A percentile compares a stretch with the other conserved stretches of the same genome.
phyloP scores from a whole-genome alignment of 306 rosid species.

The Cotoneaster glaucophyllus region DNA sequence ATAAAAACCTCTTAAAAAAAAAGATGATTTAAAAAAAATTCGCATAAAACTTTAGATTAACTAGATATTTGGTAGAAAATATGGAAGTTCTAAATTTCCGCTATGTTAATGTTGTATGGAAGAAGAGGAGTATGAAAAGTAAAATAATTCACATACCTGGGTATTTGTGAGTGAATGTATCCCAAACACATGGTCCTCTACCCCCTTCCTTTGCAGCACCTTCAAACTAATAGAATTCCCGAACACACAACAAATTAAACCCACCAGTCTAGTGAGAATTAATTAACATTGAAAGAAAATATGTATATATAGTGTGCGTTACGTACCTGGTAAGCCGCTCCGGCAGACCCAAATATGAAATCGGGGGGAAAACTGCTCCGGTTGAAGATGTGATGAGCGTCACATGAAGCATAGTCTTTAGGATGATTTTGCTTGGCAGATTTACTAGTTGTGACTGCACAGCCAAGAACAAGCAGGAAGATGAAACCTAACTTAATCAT shows the following conservation, averaged over 20 bases:
- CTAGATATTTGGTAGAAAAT: too few species aligned
- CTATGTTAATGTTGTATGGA: too few species aligned
- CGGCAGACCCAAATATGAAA: neutral
- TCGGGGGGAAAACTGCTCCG: neutral
- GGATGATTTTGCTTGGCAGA: neutral
- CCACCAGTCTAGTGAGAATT: neutral
- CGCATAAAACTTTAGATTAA: too few species aligned
- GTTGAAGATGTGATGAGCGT: neutral
- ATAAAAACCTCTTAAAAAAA: too few species aligned
- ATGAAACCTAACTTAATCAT: neutral
- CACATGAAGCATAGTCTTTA: neutral
- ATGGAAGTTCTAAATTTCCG: too few species aligned
- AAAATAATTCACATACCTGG: conserved; percentile 25
- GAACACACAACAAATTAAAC: neutral
- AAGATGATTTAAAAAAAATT: too few species aligned
- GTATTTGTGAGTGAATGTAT: conserved; percentile 30
- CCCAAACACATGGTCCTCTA: conserved; percentile 51
- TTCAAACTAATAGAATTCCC: conserved; percentile 24
- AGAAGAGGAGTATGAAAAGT: neutral
- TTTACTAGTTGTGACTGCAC: neutral
- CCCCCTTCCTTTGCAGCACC: conserved; percentile 46
- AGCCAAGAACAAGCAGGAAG: neutral
- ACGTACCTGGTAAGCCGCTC: neutral
- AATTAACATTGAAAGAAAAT: neutral
- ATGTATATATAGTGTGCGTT: neutral